phyloP scores from a whole-genome alignment of 257 asterid species.

The Plantago ovata region DNA sequence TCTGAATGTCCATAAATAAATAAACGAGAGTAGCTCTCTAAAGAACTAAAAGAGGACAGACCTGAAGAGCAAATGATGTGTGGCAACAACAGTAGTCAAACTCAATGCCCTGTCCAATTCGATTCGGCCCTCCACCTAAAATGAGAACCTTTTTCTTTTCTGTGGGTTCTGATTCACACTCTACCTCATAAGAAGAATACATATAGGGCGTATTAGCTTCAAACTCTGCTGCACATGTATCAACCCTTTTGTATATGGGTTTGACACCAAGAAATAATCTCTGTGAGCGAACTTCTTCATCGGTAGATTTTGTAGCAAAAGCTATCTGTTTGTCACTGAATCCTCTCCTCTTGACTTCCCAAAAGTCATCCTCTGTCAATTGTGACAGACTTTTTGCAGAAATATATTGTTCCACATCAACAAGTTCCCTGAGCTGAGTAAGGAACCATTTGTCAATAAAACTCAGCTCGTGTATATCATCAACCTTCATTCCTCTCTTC shows the following conservation, averaged over 20 bases:
- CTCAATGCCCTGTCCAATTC: constrained; percentile 98
- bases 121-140: constrained; percentile 97
- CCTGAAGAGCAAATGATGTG: constrained; percentile 97
- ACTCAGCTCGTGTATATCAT: constrained; percentile 76
- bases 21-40: too few relatives aligned
- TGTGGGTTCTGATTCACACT: constrained; percentile 90
- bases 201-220: constrained; percentile 97
- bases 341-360: constrained; percentile 94
- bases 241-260: constrained; percentile 89
- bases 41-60: constrained; percentile 24
- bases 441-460: constrained; percentile 89
- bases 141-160: constrained; percentile 75
- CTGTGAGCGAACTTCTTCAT: constrained; percentile 71
- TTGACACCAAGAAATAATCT: constrained; percentile 79
- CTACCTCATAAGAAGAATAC: constrained; percentile 85
- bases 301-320: constrained; percentile 68
- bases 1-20: too few relatives aligned
- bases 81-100: constrained; percentile 99
- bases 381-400: constrained; percentile 47
- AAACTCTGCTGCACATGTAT: constrained; percentile 98
- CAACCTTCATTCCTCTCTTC: constrained; percentile 93
- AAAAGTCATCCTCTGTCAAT: constrained; percentile 71
- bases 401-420: constrained; percentile 82
- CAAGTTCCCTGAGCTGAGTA: constrained; percentile 83
- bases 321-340: constrained; percentile 94